phyloP scores from a whole-genome alignment of 345 rosid species.

The Bruguiera sexangula region DNA sequence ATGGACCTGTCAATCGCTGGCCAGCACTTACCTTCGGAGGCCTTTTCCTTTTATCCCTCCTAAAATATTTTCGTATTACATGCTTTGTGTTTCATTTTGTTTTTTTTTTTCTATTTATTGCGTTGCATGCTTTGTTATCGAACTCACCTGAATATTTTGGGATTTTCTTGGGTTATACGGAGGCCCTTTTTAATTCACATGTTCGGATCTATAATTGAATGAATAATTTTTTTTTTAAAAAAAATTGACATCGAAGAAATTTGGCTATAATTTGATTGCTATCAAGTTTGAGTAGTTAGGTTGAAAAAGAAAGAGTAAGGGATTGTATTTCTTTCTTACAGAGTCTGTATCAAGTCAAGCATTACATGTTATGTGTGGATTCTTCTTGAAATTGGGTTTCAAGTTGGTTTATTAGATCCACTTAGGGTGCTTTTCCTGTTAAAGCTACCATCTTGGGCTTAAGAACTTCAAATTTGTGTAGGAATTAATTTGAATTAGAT shows the following conservation, averaged over 20 bases:
- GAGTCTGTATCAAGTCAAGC: neutral
- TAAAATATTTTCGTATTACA: neutral
- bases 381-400: neutral
- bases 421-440: neutral
- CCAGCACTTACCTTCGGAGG: neutral
- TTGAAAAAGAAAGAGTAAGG: neutral
- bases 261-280: neutral
- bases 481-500: slow-evolving; percentile 6
- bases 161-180: neutral
- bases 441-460: neutral
- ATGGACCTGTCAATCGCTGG: slow-evolving; percentile 16
- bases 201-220: neutral
- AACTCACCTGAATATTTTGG: no score
- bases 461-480: neutral
- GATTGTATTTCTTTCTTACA: neutral
- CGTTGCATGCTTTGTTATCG: no score
- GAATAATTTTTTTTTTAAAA: neutral
- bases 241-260: no score
- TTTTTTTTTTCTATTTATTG: no score
- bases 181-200: neutral
- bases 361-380: neutral
- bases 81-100: no score
- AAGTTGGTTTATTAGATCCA: neutral
- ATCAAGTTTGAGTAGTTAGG: neutral
- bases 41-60: neutral